Conservation (phyloP, 139 green algal genomes). For the Zygnema circumcarinatum region DNA sequence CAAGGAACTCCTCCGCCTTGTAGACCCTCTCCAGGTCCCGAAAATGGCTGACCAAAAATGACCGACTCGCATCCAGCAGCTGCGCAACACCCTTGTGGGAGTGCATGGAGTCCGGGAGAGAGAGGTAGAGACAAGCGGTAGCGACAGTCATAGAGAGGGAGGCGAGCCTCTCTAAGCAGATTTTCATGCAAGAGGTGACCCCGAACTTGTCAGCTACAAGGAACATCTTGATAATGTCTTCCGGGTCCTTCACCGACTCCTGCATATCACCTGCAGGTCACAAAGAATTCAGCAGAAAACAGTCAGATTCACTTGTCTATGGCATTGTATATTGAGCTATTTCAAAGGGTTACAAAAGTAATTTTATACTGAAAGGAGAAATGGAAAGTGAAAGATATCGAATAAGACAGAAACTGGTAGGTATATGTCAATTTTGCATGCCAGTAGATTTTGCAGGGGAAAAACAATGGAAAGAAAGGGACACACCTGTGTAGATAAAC, state of each 20-base stretch:
- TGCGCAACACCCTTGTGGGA: slow-evolving; percentile 16
- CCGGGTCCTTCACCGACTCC: slow-evolving; percentile 29
- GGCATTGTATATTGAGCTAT: too few species aligned
- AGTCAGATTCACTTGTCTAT: too few species aligned
- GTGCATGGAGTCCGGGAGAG: slow-evolving; percentile 37
- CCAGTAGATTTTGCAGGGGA: too few species aligned
- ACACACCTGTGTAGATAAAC: slow-evolving; percentile 54
- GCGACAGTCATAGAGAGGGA: slow-evolving; percentile 31
- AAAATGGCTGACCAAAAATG: slow-evolving; percentile 42
- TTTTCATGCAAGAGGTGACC: slow-evolving; percentile 52
- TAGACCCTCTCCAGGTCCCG: slow-evolving; percentile 25
- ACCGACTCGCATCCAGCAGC: slow-evolving; percentile 26
- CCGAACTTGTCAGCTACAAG: slow-evolving; percentile 50
- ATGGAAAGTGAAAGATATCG: too few species aligned
- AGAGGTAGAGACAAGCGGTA: slow-evolving; percentile 39
- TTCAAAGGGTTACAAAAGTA: too few species aligned
- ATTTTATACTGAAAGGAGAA: too few species aligned
- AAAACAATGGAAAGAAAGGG: too few species aligned
- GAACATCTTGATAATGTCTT: slow-evolving; percentile 57
- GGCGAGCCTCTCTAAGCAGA: slow-evolving; percentile 42
- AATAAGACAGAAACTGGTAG: too few species aligned
- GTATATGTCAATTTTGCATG: too few species aligned
- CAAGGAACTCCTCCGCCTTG: slow-evolving; percentile 41
- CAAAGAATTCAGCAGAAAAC: too few species aligned
- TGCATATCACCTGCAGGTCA: slow-evolving; percentile 37